Evolutionary conservation across 345 rosid species (phyloP).

Genomic region (Salix caprea): DNA sequence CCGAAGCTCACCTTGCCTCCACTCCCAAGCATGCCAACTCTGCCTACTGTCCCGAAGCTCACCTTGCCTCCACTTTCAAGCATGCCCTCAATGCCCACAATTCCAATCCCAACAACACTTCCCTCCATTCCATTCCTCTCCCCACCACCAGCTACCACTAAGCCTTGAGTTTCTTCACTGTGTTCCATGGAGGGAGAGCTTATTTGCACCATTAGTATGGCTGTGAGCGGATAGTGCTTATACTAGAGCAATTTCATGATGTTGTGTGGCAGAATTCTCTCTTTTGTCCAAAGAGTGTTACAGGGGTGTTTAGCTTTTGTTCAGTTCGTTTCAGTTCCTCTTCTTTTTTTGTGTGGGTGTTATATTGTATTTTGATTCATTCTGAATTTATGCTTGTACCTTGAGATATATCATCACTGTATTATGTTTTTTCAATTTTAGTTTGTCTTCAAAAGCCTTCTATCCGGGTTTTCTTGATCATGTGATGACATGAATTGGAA

Average conservation of each 20-base stretch:
- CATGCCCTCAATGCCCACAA: too few species aligned
- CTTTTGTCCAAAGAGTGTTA: background rate
- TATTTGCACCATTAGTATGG: background rate
- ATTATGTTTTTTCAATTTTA: background rate
- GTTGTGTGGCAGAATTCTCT: background rate
- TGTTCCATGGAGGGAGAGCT: background rate
- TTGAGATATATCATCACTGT: background rate
- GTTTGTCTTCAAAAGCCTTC: background rate
- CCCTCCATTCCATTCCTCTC: too few species aligned
- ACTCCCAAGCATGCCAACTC: background rate
- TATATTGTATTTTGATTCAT: background rate
- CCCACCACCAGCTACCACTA: too few species aligned
- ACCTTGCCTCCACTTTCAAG: too few species aligned
- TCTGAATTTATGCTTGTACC: background rate
- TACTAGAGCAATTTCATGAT: background rate
- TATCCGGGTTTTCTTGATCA: too few species aligned
- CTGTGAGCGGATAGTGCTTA: background rate
- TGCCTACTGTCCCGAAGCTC: conserved; percentile 2
- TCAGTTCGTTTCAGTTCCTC: too few species aligned
- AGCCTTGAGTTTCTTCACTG: background rate
- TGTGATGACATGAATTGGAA: too few species aligned
- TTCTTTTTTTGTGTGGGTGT: too few species aligned
- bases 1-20: background rate
- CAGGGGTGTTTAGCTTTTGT: background rate
- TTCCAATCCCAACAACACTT: too few species aligned